Conservation (phyloP, 176 grass and related monocot species). For the Oryza punctata region DNA sequence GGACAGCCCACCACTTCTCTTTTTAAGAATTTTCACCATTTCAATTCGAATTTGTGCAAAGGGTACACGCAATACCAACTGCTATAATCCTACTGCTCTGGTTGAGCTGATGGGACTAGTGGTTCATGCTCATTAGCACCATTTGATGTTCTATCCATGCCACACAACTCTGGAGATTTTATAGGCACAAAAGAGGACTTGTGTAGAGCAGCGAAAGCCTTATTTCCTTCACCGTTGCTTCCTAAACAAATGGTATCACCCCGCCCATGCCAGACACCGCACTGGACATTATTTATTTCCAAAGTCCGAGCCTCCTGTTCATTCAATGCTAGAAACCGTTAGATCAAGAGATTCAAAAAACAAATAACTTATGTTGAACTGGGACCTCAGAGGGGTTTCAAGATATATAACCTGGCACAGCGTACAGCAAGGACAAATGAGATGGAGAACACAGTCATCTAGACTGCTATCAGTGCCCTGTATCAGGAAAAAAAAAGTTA, state of each 20-base stretch:
- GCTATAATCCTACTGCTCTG: slow-evolving; percentile 35
- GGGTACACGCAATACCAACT: not conserved
- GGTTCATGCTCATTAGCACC: slow-evolving; percentile 48
- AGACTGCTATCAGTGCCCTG: slow-evolving; percentile 83
- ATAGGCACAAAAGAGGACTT: slow-evolving; percentile 61
- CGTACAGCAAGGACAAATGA: slow-evolving; percentile 89
- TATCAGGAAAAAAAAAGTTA: not conserved
- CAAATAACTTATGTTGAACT: not conserved
- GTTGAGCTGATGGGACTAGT: slow-evolving; percentile 41
- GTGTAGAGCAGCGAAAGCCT: slow-evolving; percentile 51
- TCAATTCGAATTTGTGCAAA: slow-evolving; percentile 1
- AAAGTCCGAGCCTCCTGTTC: slow-evolving; percentile 87
- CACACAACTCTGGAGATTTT: slow-evolving; percentile 72
- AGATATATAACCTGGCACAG: slow-evolving; percentile 78
- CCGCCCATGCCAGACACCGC: slow-evolving; percentile 90
- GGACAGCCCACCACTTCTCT: not conserved
- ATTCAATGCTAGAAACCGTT: slow-evolving; percentile 24
- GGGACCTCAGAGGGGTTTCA: not conserved
- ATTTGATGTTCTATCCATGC: slow-evolving; percentile 72
- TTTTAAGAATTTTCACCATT: not conserved
- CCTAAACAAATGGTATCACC: slow-evolving; percentile 91
- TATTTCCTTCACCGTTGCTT: slow-evolving; percentile 61
- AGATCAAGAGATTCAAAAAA: slow-evolving; percentile 19
- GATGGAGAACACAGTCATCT: slow-evolving; percentile 91
- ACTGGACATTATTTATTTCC: slow-evolving; percentile 98